Evolutionary conservation across 495 filamentous ascomycete genomes (phyloP).

Genomic region (Oleoguttula mirabilis): DNA sequence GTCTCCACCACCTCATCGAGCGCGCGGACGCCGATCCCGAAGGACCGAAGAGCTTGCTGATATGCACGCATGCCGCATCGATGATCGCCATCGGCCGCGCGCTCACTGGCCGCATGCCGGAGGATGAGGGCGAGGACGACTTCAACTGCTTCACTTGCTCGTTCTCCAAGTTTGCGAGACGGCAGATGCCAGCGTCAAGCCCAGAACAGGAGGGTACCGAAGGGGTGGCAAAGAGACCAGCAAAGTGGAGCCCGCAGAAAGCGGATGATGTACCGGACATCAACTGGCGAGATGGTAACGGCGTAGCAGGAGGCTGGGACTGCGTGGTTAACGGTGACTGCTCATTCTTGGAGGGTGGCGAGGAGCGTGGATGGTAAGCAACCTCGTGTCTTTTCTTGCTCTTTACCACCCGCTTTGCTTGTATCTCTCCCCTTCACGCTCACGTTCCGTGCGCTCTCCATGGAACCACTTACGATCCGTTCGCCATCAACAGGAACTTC

Average conservation of each 20-base stretch:
- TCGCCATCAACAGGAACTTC: slow-evolving; percentile 21
- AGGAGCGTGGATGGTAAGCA: slow-evolving; percentile 85
- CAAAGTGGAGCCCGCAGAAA: slow-evolving; percentile 20
- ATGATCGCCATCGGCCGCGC: slow-evolving; percentile 74
- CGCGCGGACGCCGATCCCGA: slow-evolving; percentile 50
- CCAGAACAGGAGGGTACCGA: slow-evolving; percentile 7
- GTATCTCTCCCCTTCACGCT: neutral
- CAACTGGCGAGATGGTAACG: slow-evolving; percentile 51
- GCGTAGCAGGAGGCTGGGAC: slow-evolving; percentile 70
- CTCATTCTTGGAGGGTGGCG: slow-evolving; percentile 60
- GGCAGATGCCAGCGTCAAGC: slow-evolving; percentile 15
- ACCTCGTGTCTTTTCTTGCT: slow-evolving; percentile 20
- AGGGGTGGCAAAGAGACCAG: slow-evolving; percentile 8
- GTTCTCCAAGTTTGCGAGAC: slow-evolving; percentile 49
- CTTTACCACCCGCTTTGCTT: slow-evolving; percentile 1
- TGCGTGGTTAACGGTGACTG: slow-evolving; percentile 73
- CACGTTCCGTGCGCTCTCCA: too few species aligned
- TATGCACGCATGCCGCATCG: slow-evolving; percentile 84
- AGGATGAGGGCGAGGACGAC: slow-evolving; percentile 55
- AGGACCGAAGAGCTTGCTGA: slow-evolving; percentile 48
- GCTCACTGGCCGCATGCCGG: slow-evolving; percentile 65
- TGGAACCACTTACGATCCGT: slow-evolving; percentile 19
- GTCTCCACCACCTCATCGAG: slow-evolving; percentile 57
- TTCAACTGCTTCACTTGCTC: slow-evolving; percentile 81
- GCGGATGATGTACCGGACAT: slow-evolving; percentile 33